These are phyloP conservation scores for Linaria vulgaris DNA, from an alignment of 257 asterid genomes.

Conservation along the genomic window DNA sequence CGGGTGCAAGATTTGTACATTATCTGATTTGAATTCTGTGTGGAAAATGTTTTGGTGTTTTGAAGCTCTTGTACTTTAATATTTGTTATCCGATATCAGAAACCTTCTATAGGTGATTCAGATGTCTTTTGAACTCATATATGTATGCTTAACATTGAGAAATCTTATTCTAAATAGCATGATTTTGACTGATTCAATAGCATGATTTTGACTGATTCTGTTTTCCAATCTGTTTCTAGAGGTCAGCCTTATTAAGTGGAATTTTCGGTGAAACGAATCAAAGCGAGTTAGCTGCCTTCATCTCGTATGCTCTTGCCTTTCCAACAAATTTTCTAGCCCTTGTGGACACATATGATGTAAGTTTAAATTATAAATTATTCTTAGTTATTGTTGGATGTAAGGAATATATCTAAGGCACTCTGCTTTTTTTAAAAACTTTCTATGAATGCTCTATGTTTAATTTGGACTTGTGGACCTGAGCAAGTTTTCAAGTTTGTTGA, in stretches of 20 bases:
- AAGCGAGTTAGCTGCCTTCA: constrained; percentile 90
- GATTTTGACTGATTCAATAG: neutral
- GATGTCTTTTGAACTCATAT: too few relatives aligned
- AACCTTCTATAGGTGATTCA: too few relatives aligned
- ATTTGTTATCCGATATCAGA: too few relatives aligned
- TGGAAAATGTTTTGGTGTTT: too few relatives aligned
- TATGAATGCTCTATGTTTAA: constrained; percentile 13
- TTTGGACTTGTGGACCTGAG: constrained; percentile 1
- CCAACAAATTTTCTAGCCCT: constrained; percentile 86
- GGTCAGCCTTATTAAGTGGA: constrained; percentile 56
- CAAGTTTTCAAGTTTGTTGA: constrained; percentile 9
- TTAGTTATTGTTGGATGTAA: constrained; percentile 3
- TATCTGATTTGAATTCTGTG: constrained; percentile 4
- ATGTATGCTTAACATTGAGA: constrained; percentile 8
- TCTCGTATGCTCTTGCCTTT: constrained; percentile 87
- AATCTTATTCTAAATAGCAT: constrained; percentile 4
- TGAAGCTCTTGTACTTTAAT: too few relatives aligned
- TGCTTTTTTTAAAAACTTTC: constrained; percentile 1
- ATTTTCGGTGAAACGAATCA: constrained; percentile 81
- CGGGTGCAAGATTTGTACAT: neutral
- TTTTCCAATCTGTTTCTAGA: constrained; percentile 30
- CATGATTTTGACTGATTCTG: constrained; percentile 27
- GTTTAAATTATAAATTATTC: constrained; percentile 27
- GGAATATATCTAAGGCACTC: constrained; percentile 16
- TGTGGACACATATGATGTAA: constrained; percentile 95